Evolutionary conservation across 179 eudicot genomes (phyloP).

Genomic region (Carnegiea gigantea): DNA sequence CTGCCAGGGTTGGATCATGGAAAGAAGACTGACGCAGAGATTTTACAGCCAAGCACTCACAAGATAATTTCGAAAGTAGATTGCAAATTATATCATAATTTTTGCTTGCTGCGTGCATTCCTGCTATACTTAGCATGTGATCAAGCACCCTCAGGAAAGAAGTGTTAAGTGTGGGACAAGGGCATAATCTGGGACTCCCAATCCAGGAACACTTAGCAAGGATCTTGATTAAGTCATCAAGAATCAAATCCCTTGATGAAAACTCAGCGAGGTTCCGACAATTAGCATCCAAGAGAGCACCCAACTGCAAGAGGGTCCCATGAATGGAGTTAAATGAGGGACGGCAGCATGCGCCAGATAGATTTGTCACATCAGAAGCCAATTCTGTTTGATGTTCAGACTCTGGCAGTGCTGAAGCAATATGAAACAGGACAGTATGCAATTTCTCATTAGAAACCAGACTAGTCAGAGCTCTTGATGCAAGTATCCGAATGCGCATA

Average conservation of each 20-base stretch:
- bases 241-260: slow-evolving; percentile 54
- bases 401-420: slow-evolving; percentile 68
- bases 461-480: slow-evolving; percentile 85
- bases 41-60: slow-evolving; percentile 59
- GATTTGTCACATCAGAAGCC: too few species aligned
- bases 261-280: slow-evolving; percentile 71
- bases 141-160: slow-evolving; percentile 66
- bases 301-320: slow-evolving; percentile 77
- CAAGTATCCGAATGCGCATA: slow-evolving; percentile 81
- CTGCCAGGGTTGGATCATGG: slow-evolving; percentile 72
- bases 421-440: slow-evolving; percentile 53
- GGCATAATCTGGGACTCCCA: slow-evolving; percentile 62
- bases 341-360: slow-evolving; percentile 12
- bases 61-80: slow-evolving; percentile 61
- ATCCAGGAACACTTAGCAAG: slow-evolving; percentile 71
- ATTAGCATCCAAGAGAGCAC: slow-evolving; percentile 71
- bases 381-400: slow-evolving; percentile 8
- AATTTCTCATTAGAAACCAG: slow-evolving; percentile 91
- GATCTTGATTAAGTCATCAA: slow-evolving; percentile 55
- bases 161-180: slow-evolving; percentile 67
- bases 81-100: slow-evolving; percentile 42
- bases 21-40: slow-evolving; percentile 33
- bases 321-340: slow-evolving; percentile 73
- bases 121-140: slow-evolving; percentile 76
- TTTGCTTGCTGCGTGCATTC: slow-evolving; percentile 45